Base-by-base conservation (phyloP, 1,284 basidiomycete genomes). In the Coriolopsis trogii region DNA sequence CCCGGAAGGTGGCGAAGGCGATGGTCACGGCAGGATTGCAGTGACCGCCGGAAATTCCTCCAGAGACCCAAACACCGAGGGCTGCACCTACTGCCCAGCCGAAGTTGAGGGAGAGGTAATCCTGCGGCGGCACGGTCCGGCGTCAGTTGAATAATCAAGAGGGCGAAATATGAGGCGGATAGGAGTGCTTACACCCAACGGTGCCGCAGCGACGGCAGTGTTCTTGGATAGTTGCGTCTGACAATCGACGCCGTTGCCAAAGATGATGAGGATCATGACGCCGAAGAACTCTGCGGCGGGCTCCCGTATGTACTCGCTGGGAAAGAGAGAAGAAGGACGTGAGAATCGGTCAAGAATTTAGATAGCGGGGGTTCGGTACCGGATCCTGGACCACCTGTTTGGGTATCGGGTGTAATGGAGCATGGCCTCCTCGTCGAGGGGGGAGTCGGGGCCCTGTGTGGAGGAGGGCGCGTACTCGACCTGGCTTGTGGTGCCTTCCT, bases 21-120 rank as follows among this genome's bases (percentile, higher is more conserved):
- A 93, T 63, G 3, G 90, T 93, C 12, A 91, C 88, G 21, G 87
- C 87, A 38, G 89, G 89, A 63, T 91, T 91, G 57, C 91, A 80
- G 63, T 91, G 89, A 28, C 87, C 89, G 16, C 89, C 87, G 41
- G 87, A 88, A 51, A 88, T 79, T 40, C 82, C 82, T 43, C 74
- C 78, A 12, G 79, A 78, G 6, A 82, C 72, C 85, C 85, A 89
- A 2, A 85, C 85, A 34, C 86, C 88, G 62, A 91, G 71, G 7
- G 82, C 80, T 2, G 74, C 63, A 68, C 87, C 87, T 45, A 80
- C 68, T 16, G 78, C 88, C 87, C 87, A 91, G 42, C 85, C 86
- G 36, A 89, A 68, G 56, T 72, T 77, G 38, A 86, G 70, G 6
- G 87, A 83, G 13, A 84, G 65, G 60, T 75, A 87, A 38, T 73